Base-by-base conservation (phyloP, 1,284 basidiomycete species). In the Ustilago sp. region DNA sequence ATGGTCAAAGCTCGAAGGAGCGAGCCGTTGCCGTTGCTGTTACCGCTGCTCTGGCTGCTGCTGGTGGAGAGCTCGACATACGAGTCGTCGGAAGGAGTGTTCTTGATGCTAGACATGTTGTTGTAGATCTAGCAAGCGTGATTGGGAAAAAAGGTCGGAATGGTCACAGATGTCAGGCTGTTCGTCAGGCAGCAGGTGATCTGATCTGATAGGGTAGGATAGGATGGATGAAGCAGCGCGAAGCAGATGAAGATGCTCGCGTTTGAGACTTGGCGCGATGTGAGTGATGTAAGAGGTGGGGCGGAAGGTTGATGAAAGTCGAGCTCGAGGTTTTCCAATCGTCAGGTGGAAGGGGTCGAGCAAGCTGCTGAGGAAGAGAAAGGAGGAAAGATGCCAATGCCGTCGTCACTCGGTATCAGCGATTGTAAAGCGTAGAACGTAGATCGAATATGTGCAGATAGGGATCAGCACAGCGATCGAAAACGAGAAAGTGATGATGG, bases 381-480 rank as follows among this genome's bases (percentile, higher is more conserved):
- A 36, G 34, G 39, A 53, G 41, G 56, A 53, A 43, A 63, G 31
- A 15, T 60, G 65, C 70, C 54, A 73, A 73, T 58, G 28, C 70
- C 70, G 70, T 73, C 70, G 70, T 73, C 70, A 73, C 70, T 73
- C 70, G 70, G 70, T 62, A 68, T 68, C 53, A 67, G 70, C 70
- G 35, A 34, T 28, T 28, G 51, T 38, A 39, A 34, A 34, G 13
- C 32, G 45, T 45, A 31, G 23, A 28, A 52, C 59, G 51, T 52
- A 61, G 64, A 50, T 45, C 63, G 53, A 45, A 19, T 45, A 15
- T 19, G 43, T 45, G 43, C 43, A 45, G 13, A 19, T 36, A 8
- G 53, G n/a, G 15, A 48, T 31, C 41, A 52, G 57, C 67, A 52
- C 51, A 59, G 62, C 62, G 54, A 50, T 53, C 63, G 57, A 23